Base-by-base conservation (phyloP, 148 eudicot species). In the Pouteria glomerata region DNA sequence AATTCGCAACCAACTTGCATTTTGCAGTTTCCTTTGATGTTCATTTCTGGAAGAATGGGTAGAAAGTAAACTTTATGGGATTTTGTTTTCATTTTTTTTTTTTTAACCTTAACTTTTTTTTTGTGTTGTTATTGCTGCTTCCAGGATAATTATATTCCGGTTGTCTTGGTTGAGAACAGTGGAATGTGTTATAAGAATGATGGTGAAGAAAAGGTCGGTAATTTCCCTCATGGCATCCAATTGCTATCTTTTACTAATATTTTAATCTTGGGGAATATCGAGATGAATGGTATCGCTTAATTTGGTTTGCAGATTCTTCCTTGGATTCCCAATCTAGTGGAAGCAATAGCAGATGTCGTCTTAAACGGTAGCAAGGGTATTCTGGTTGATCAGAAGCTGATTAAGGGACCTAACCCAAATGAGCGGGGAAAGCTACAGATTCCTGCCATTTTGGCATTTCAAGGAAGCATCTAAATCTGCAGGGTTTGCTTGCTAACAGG, bases 151-250 rank as follows among this genome's bases (percentile, higher is more conserved):
- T 64, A 80, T 62, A 79, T 90, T 69, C 97, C 99, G 63, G 87
- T 96, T 66, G 86, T 87, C 75, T 80, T 92, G 87, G 99, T 92
- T 73, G 99, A 96, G 88, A 96, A 96, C 85, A 96, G 92, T 76
- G 97, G 97, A 69, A 89, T 97, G 79, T 96, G 99, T 82, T 84
- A 77, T 72, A 96, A 84, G 82, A 96, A 92, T 70, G 97, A 90
- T 21, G 59, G 27, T 63, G 95, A 86, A n/a, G 99, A 92, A 76
- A 96, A 96, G 99, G 99, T 96, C 55, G 50, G 83, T 76, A 8
- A 15, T 58, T 31, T 34, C 37, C n/a, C 15, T 45, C 18, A 11
- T 63, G 24, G n/a, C 45, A 3, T 15, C 45, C 41, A n/a, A 3
- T 68, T 34, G 21, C 31, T 51, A 21, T n/a, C 8, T 51, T 1